Percentiles rank a stretch among this genome's conserved stretches.
These are phyloP conservation scores for Lentinus polychrous DNA, from an alignment of 1,284 basidiomycete genomes.

Conservation along the genomic window DNA sequence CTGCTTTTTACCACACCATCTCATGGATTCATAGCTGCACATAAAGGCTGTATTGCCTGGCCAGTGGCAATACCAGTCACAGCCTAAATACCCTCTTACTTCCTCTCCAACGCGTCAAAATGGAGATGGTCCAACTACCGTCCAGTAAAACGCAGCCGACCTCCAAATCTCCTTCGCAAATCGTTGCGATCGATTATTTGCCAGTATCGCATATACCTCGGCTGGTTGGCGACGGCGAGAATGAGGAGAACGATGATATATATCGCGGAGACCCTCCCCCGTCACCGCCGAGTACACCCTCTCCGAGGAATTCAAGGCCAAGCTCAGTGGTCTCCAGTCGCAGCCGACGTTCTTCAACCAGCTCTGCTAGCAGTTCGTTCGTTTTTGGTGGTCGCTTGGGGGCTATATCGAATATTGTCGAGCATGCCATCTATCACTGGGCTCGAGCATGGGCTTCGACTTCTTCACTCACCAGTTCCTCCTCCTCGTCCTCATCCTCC, in stretches of 20 bases:
- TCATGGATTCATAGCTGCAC: not conserved
- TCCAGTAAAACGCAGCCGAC: slow-evolving; percentile 1
- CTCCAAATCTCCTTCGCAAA: not conserved
- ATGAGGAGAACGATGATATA: slow-evolving; percentile 43
- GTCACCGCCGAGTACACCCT: slow-evolving; percentile 22
- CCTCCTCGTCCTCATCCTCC: slow-evolving; percentile 36
- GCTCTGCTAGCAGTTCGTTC: slow-evolving; percentile 23
- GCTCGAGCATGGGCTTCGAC: slow-evolving; percentile 39
- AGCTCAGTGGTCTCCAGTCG: slow-evolving; percentile 25
- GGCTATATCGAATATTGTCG: slow-evolving; percentile 36
- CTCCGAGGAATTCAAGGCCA: slow-evolving; percentile 24
- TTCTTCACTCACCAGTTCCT: slow-evolving; percentile 28
- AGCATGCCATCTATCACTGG: slow-evolving; percentile 40
- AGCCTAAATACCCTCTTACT: not conserved
- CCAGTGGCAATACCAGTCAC: slow-evolving; percentile 10
- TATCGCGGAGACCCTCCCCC: slow-evolving; percentile 49
- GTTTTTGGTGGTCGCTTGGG: slow-evolving; percentile 31
- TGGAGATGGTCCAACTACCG: not conserved
- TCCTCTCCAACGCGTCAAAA: too few relatives aligned
- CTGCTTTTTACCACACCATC: not conserved
- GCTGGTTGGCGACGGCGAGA: slow-evolving; percentile 14
- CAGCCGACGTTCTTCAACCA: slow-evolving; percentile 35
- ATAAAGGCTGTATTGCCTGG: slow-evolving; percentile 10
- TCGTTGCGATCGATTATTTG: slow-evolving; percentile 13
- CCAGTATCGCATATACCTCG: slow-evolving; percentile 11